A percentile compares a stretch with the other conserved stretches of the same genome.
Evolutionary conservation across 106 monocot genomes (phyloP).

Genomic region (Acorus gramineus): DNA sequence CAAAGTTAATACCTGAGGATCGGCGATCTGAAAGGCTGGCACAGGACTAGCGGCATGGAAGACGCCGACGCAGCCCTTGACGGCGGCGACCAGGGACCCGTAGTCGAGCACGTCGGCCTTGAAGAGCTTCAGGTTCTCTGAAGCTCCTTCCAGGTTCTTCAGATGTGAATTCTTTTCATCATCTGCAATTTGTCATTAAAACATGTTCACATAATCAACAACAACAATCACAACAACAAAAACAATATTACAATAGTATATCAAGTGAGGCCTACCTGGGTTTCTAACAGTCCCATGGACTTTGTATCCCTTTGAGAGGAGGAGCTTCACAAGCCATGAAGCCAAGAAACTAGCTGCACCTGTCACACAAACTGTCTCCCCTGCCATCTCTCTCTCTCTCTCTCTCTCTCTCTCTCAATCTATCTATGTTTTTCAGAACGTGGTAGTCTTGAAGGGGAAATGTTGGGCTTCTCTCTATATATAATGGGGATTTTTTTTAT

Average conservation of each 20-base stretch:
- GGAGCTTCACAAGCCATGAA: constrained; percentile 11
- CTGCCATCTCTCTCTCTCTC: too few relatives aligned
- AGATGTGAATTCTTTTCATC: constrained; percentile 7
- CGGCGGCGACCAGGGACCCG: constrained; percentile 1
- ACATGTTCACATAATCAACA: too few relatives aligned
- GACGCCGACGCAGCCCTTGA: constrained; percentile 7
- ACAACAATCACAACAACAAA: too few relatives aligned
- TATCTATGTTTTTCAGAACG: too few relatives aligned
- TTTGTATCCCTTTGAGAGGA: not conserved
- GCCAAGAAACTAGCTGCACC: constrained; percentile 4
- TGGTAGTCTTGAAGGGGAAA: too few relatives aligned
- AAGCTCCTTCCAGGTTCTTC: not conserved
- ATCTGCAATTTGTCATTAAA: not conserved
- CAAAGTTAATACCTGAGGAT: not conserved
- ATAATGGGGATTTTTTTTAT: too few relatives aligned
- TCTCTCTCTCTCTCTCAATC: too few relatives aligned
- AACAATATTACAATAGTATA: too few relatives aligned
- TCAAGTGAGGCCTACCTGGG: not conserved
- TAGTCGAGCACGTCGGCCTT: constrained; percentile 13
- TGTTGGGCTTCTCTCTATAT: too few relatives aligned
- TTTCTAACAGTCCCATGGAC: constrained; percentile 6
- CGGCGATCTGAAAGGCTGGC: not conserved
- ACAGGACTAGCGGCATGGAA: constrained; percentile 8
- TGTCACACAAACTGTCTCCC: constrained; percentile 1
- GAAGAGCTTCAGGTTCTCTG: constrained; percentile 3